phyloP scores from a whole-genome alignment of 1,284 basidiomycete genomes.

The Ustilago cynodontis region DNA sequence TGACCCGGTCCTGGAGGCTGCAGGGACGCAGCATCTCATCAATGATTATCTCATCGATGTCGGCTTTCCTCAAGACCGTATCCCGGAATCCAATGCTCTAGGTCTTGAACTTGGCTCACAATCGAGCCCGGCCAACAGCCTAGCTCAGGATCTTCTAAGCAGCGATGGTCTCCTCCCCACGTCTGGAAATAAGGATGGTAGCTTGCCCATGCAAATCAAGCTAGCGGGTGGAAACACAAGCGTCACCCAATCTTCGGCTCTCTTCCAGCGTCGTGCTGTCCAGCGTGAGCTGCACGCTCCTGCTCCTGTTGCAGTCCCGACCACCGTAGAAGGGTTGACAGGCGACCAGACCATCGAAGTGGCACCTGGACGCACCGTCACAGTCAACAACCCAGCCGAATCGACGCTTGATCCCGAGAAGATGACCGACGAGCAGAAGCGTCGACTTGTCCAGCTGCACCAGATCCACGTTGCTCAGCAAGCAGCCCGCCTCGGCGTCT shows the following conservation, averaged over 20 bases:
- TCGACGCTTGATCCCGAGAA: slow-evolving; percentile 36
- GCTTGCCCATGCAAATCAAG: slow-evolving; percentile 9
- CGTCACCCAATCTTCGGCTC: slow-evolving; percentile 39
- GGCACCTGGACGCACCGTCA: slow-evolving; percentile 24
- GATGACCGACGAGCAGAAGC: slow-evolving; percentile 46
- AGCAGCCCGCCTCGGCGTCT: slow-evolving; percentile 37
- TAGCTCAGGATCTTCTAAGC: slow-evolving; percentile 1
- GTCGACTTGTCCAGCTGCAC: slow-evolving; percentile 47
- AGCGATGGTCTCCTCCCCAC: neutral
- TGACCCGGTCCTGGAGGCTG: slow-evolving; percentile 32
- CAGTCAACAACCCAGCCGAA: slow-evolving; percentile 31
- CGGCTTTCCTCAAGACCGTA: slow-evolving; percentile 40
- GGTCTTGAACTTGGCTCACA: slow-evolving; percentile 29
- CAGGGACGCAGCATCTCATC: slow-evolving; percentile 35
- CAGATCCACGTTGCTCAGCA: slow-evolving; percentile 49
- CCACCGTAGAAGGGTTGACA: slow-evolving; percentile 6
- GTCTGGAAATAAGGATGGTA: slow-evolving; percentile 7
- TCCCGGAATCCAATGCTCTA: slow-evolving; percentile 33
- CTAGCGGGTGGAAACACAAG: slow-evolving; percentile 22
- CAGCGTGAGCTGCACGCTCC: slow-evolving; percentile 52
- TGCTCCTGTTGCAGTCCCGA: slow-evolving; percentile 43
- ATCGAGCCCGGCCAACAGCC: slow-evolving; percentile 19
- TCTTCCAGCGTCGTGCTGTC: slow-evolving; percentile 55
- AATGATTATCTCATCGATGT: slow-evolving; percentile 51
- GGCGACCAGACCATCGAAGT: slow-evolving; percentile 26